These are phyloP conservation scores for Byssochlamys sp. DNA, from an alignment of 2,329 filamentous ascomycete genomes.

Conservation along the genomic window DNA sequence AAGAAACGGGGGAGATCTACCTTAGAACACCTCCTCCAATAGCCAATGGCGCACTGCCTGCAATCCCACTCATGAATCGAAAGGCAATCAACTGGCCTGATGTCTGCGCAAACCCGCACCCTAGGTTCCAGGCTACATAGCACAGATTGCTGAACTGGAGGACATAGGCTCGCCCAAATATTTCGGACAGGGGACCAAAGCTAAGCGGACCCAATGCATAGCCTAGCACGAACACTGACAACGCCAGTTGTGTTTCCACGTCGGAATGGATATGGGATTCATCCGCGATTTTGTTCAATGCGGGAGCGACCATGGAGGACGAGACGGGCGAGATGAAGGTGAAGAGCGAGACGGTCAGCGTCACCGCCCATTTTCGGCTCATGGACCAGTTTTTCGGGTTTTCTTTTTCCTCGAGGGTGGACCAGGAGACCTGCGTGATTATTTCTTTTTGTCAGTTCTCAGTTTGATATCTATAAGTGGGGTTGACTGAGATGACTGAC, in stretches of 20 bases:
- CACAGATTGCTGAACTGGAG: constrained; percentile 42
- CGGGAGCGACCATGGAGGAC: constrained; percentile 44
- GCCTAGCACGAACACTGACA: constrained; percentile 42
- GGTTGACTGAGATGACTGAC: too few relatives aligned
- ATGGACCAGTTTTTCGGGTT: constrained; percentile 40
- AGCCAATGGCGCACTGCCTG: constrained; percentile 36
- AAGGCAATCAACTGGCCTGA: constrained; percentile 42
- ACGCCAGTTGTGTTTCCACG: background rate
- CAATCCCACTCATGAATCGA: constrained; percentile 43
- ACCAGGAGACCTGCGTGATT: constrained; percentile 27
- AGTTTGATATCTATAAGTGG: too few relatives aligned
- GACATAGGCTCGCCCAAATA: constrained; percentile 42
- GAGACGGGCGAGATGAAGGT: constrained; percentile 50
- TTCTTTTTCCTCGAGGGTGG: constrained; percentile 34
- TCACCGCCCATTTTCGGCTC: constrained; percentile 43
- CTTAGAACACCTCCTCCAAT: constrained; percentile 33
- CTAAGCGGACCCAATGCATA: constrained; percentile 39
- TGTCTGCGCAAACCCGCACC: constrained; percentile 43
- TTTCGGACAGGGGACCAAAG: constrained; percentile 39
- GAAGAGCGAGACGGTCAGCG: constrained; percentile 42
- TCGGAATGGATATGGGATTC: constrained; percentile 38
- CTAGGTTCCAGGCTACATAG: constrained; percentile 45
- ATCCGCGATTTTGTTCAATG: constrained; percentile 36
- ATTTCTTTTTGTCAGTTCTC: too few relatives aligned
- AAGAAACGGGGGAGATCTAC: background rate